These are phyloP conservation scores for Fusarium tanahbumbuense DNA, from an alignment of 2,329 filamentous ascomycete genomes.

Conservation along the genomic window DNA sequence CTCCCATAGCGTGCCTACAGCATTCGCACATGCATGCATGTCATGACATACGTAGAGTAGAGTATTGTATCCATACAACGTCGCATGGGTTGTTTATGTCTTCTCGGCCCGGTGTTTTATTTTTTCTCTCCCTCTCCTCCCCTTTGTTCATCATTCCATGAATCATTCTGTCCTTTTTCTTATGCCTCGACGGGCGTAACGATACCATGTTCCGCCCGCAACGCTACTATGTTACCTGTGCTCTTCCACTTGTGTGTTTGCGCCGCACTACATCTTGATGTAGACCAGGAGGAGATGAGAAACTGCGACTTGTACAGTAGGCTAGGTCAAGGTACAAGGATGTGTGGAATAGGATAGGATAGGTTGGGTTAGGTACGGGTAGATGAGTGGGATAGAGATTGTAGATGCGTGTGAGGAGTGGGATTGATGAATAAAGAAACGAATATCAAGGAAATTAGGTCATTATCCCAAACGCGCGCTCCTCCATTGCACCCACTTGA, in stretches of 20 bases:
- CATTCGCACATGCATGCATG: neutral
- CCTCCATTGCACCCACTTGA: constrained; percentile 8
- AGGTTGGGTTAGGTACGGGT: neutral
- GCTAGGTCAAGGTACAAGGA: neutral
- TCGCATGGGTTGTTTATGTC: constrained; percentile 12
- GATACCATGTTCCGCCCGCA: constrained; percentile 29
- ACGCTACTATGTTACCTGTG: constrained; percentile 31
- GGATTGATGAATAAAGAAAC: neutral
- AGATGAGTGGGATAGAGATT: constrained; percentile 28
- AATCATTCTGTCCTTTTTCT: constrained; percentile 9
- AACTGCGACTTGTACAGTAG: neutral
- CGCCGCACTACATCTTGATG: constrained; percentile 19
- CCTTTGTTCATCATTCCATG: constrained; percentile 6
- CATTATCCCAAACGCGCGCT: constrained; percentile 13
- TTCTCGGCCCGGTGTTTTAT: constrained; percentile 4
- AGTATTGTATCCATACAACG: neutral
- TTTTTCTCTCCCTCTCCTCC: neutral
- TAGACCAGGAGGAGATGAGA: constrained; percentile 4
- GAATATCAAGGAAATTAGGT: constrained; percentile 24
- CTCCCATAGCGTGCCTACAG: neutral
- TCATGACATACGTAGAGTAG: neutral
- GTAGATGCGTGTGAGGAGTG: neutral
- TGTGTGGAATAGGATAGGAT: neutral
- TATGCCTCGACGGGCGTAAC: constrained; percentile 24
- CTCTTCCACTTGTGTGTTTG: constrained; percentile 31